A percentile compares a stretch with the other conserved stretches of the same genome.
These are phyloP conservation scores for Lichtheimia ornata DNA, from an alignment of 371 early-diverging fungal genomes.

Conservation along the genomic window DNA sequence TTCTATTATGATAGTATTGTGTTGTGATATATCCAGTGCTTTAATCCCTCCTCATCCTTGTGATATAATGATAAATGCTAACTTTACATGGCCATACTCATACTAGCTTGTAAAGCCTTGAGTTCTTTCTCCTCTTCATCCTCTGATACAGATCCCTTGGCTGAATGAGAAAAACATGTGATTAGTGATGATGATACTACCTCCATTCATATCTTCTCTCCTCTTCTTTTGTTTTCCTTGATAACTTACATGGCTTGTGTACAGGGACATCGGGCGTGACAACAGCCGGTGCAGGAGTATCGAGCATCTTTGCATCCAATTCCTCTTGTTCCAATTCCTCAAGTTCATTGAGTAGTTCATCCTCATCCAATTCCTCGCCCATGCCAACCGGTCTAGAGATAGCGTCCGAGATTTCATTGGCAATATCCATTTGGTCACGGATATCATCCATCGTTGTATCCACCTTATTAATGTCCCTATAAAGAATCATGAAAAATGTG, in stretches of 20 bases:
- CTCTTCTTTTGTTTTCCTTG: constrained; percentile 1
- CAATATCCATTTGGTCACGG: constrained; percentile 95
- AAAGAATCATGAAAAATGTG: constrained; percentile 2
- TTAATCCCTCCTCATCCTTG: no score
- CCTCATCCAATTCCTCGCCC: constrained; percentile 92
- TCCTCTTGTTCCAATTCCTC: constrained; percentile 95
- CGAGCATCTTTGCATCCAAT: constrained; percentile 84
- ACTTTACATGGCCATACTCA: constrained; percentile 68
- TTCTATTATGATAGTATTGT: no score
- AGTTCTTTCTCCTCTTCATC: constrained; percentile 91
- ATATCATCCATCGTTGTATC: constrained; percentile 97
- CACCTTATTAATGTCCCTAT: constrained; percentile 92
- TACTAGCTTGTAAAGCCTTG: constrained; percentile 74
- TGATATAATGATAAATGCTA: no score
- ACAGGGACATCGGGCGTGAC: constrained; percentile 62
- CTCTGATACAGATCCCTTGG: constrained; percentile 44
- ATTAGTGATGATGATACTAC: not conserved
- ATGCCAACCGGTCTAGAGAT: constrained; percentile 87
- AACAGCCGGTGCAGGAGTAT: constrained; percentile 69
- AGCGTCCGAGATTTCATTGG: constrained; percentile 93
- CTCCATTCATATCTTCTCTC: not conserved
- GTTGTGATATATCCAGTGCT: no score
- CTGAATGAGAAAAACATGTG: constrained; percentile 1
- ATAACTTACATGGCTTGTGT: constrained; percentile 64
- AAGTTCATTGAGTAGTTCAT: constrained; percentile 90